Evolutionary conservation across 2,329 filamentous ascomycete genomes (phyloP), one percentile per base, ranked within the genome.

Genomic region (Claviceps sp.): DNA sequence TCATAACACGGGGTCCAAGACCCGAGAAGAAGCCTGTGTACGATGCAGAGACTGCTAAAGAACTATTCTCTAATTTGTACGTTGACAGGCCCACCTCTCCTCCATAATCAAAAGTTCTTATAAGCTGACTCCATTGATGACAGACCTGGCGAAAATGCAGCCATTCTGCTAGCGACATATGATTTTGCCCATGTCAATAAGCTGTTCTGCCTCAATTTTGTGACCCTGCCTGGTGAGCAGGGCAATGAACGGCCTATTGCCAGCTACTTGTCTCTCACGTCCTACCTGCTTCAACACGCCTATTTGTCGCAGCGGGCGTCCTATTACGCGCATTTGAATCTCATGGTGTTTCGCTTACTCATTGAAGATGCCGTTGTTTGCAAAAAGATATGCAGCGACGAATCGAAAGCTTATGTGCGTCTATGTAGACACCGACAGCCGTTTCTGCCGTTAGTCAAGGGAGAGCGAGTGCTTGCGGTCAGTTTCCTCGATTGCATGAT

Each of bases 181-280:
- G 93, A 97, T 65, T 97, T 97, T 64, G 82, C 84, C 3, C 86
- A 95, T 63, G 86, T 90, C 37, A 98, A 97, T 72, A 97, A 96
- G 68, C 75, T 96, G 8, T 97, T 98, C 67, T 91, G 88, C 66
- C 85, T 87, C 65, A 90, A 85, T 60, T 70, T 98, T 44, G 80
- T 95, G 50, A 83, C 80, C 2, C 64, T 81, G 24, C 63, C 77
- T 5, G 68, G 81, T 1, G 80, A 82, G 48, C 84, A 84, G 59
- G 79, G 75, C 43, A 74, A 79, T 48, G 83, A 91, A 60, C 78
- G 84, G 1, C 86, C 90, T 0, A 83, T 98, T 56, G 81, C 85
- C 47, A 83, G 80, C 59, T 94, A 91, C 63, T 72, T 97, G 30
- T 97, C 91, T 0, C 74, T 95, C 44, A 86, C 87, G 3, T 97